Conservation (phyloP, 2,329 filamentous ascomycete genomes). For the Dissoconium aciculare region DNA sequence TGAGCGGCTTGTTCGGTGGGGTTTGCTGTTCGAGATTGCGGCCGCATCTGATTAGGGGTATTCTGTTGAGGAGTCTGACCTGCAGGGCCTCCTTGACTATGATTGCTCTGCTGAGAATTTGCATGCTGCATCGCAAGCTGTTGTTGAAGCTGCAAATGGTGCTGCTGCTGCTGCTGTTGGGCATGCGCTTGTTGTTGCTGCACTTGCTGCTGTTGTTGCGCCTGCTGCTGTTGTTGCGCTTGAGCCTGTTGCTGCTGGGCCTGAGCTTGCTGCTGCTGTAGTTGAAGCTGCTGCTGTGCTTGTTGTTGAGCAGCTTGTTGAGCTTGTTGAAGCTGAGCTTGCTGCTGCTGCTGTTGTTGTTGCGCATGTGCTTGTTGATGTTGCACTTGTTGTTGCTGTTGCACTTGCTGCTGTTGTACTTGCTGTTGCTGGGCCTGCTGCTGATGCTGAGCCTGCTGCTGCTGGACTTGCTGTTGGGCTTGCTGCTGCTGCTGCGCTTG, state of each 20-base stretch:
- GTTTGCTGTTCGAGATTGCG: slow-evolving; percentile 26
- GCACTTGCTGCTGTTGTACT: slow-evolving; percentile 13
- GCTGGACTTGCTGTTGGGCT: slow-evolving; percentile 13
- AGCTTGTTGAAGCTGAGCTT: slow-evolving; percentile 13
- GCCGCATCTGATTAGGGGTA: slow-evolving; percentile 26
- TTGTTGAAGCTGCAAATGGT: slow-evolving; percentile 29
- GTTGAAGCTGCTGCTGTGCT: slow-evolving; percentile 17
- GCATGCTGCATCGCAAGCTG: slow-evolving; percentile 33
- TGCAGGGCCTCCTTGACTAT: slow-evolving; percentile 29
- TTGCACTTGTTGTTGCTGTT: slow-evolving; percentile 12
- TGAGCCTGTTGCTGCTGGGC: slow-evolving; percentile 12
- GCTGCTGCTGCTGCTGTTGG: slow-evolving; percentile 21
- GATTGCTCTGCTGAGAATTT: slow-evolving; percentile 35
- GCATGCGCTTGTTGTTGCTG: slow-evolving; percentile 26
- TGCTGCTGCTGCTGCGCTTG: slow-evolving; percentile 23
- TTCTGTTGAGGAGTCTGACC: slow-evolving; percentile 24
- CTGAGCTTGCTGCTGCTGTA: slow-evolving; percentile 14
- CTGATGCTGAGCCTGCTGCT: slow-evolving; percentile 14
- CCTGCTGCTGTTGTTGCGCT: slow-evolving; percentile 16
- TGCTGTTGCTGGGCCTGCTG: slow-evolving; percentile 9
- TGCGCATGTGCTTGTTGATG: slow-evolving; percentile 15
- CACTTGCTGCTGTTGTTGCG: slow-evolving; percentile 18
- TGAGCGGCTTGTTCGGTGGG: slow-evolving; percentile 19
- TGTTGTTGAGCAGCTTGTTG: slow-evolving; percentile 7
- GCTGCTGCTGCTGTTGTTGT: slow-evolving; percentile 8